Evolutionary conservation across 2,329 filamentous ascomycete genomes (phyloP).

Genomic region (Mycocentrospora acerina): DNA sequence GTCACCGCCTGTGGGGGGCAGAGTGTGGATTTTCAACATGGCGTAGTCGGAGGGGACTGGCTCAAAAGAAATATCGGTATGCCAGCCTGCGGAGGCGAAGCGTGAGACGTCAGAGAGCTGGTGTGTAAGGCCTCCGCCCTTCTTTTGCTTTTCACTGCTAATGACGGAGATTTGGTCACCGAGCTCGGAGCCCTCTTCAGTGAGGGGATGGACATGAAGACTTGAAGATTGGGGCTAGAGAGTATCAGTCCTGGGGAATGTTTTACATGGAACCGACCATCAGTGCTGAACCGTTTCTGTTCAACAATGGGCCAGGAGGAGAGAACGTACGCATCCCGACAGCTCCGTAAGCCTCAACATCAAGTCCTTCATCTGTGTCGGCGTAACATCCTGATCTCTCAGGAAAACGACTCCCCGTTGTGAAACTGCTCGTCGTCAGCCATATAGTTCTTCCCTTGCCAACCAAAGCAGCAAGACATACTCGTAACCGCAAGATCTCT

Average conservation of each 20-base stretch:
- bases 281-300: too few relatives aligned
- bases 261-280: slow-evolving; percentile 33
- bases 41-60: slow-evolving; percentile 46
- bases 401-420: slow-evolving; percentile 71
- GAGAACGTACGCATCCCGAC: slow-evolving; percentile 53
- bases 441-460: slow-evolving; percentile 1
- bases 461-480: slow-evolving; percentile 43
- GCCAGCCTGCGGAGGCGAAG: slow-evolving; percentile 55
- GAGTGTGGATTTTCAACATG: slow-evolving; percentile 35
- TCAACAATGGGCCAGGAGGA: too few relatives aligned
- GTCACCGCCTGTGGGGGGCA: slow-evolving; percentile 39
- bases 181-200: slow-evolving; percentile 45
- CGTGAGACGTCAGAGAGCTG: slow-evolving; percentile 47
- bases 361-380: slow-evolving; percentile 64
- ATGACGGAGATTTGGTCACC: slow-evolving; percentile 46
- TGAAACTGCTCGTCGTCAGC: slow-evolving; percentile 53
- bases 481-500: slow-evolving; percentile 58
- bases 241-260: slow-evolving; percentile 4
- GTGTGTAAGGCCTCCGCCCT: slow-evolving; percentile 30
- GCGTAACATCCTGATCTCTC: slow-evolving; percentile 58
- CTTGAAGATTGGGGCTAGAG: slow-evolving; percentile 25
- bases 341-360: slow-evolving; percentile 62
- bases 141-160: slow-evolving; percentile 38
- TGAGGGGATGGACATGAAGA: slow-evolving; percentile 44
- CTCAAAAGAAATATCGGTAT: slow-evolving; percentile 49